Evolutionary conservation across 1,284 basidiomycete species (phyloP).

Genomic region (Phellinidium pouzarii): DNA sequence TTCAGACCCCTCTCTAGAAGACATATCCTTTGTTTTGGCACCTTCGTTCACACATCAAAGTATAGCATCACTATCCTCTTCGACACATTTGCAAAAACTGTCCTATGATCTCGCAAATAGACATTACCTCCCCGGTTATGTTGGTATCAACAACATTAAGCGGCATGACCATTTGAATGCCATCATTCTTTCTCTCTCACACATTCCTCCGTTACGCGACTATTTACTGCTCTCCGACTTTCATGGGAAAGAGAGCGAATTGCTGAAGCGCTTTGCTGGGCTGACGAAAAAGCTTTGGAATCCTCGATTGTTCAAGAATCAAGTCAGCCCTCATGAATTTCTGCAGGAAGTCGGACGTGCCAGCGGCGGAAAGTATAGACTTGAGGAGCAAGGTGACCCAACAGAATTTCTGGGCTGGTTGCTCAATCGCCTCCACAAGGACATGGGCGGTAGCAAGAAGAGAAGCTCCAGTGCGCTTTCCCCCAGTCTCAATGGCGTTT

Average conservation of each 20-base stretch:
- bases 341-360: constrained; percentile 91
- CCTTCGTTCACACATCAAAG: constrained; percentile 69
- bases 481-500: constrained; percentile 14
- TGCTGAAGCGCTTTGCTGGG: constrained; percentile 80
- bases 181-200: constrained; percentile 88
- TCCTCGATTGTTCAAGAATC: constrained; percentile 90
- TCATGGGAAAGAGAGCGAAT: constrained; percentile 71
- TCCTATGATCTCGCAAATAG: constrained; percentile 81
- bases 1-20: constrained; percentile 90
- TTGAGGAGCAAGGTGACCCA: constrained; percentile 93
- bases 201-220: constrained; percentile 86
- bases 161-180: constrained; percentile 97
- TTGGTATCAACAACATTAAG: constrained; percentile 97
- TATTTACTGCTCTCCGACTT: constrained; percentile 76
- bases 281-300: constrained; percentile 96
- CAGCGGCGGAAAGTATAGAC: constrained; percentile 82
- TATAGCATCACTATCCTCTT: constrained; percentile 47
- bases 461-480: constrained; percentile 68
- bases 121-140: constrained; percentile 87
- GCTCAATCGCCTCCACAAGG: constrained; percentile 87
- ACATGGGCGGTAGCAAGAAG: constrained; percentile 86
- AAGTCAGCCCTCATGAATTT: constrained; percentile 98
- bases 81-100: constrained; percentile 58
- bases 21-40: constrained; percentile 86
- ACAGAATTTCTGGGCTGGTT: constrained; percentile 96